phyloP scores from a whole-genome alignment of 2,329 filamentous ascomycete species.

The Madurella fahalii region DNA sequence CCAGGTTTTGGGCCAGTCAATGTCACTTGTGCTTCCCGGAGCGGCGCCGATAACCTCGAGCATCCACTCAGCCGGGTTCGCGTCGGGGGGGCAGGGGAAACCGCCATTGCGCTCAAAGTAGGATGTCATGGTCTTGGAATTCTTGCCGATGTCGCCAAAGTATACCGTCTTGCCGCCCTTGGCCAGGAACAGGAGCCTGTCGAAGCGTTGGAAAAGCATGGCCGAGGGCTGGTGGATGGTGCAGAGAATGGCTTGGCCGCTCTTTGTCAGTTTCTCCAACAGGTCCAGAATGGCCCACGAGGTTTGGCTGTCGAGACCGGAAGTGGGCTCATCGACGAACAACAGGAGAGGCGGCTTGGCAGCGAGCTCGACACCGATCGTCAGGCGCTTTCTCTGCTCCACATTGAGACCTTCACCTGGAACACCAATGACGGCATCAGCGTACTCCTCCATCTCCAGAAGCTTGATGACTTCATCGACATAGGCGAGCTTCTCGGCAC shows the following conservation, averaged over 20 bases:
- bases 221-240: slow-evolving; percentile 97
- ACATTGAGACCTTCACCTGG: slow-evolving; percentile 80
- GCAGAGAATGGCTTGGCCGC: slow-evolving; percentile 89
- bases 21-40: slow-evolving; percentile 58
- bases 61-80: slow-evolving; percentile 85
- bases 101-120: slow-evolving; percentile 77
- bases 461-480: slow-evolving; percentile 89
- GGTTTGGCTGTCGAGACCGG: slow-evolving; percentile 87
- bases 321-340: slow-evolving; percentile 93
- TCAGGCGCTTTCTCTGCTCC: slow-evolving; percentile 70
- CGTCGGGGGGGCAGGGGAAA: slow-evolving; percentile 57
- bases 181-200: slow-evolving; percentile 72
- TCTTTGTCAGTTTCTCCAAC: slow-evolving; percentile 83
- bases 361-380: slow-evolving; percentile 92
- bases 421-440: slow-evolving; percentile 85
- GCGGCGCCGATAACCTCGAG: slow-evolving; percentile 59
- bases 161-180: slow-evolving; percentile 76
- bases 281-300: slow-evolving; percentile 89
- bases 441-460: slow-evolving; percentile 84
- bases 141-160: slow-evolving; percentile 73
- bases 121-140: slow-evolving; percentile 61
- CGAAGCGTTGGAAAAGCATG: slow-evolving; percentile 89
- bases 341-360: slow-evolving; percentile 86
- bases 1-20: slow-evolving; percentile 64
- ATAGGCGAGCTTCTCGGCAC: slow-evolving; percentile 76